Evolutionary conservation across 2,329 filamentous ascomycete genomes (phyloP).

Genomic region (Mollisia scopiformis): DNA sequence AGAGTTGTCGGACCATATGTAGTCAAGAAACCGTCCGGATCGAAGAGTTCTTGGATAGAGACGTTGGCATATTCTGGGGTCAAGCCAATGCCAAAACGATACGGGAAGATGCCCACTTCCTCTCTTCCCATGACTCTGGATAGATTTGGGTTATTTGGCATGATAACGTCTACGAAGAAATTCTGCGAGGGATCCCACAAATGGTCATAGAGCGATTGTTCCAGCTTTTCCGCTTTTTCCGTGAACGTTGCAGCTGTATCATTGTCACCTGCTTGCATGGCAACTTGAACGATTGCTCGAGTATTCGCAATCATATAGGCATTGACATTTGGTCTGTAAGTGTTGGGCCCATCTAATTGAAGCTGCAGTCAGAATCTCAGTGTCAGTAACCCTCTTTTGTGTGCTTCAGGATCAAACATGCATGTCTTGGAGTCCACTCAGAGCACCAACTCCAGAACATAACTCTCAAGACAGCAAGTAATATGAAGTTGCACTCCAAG

Average conservation of each 20-base stretch:
- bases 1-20: conserved; percentile 46
- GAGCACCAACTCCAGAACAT: no score
- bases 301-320: conserved; percentile 48
- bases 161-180: conserved; percentile 45
- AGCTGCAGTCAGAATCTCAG: no score
- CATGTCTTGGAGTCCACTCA: no score
- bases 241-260: conserved; percentile 37
- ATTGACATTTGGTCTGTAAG: conserved; percentile 47
- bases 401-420: no score
- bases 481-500: no score
- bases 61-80: conserved; percentile 35
- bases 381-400: no score
- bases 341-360: conserved; percentile 42
- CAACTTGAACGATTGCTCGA: conserved; percentile 42
- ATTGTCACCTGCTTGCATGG: conserved; percentile 38
- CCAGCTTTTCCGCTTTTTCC: conserved; percentile 38
- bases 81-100: conserved; percentile 44
- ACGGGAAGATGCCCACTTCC: conserved; percentile 46
- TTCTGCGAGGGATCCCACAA: conserved; percentile 43
- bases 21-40: conserved; percentile 41
- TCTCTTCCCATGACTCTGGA: conserved; percentile 40
- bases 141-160: conserved; percentile 40
- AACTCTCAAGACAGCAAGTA: no score
- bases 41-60: conserved; percentile 40
- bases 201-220: conserved; percentile 38